Evolutionary conservation across 257 asterid species (phyloP).

Genomic region (Fraxinus cuspidata): DNA sequence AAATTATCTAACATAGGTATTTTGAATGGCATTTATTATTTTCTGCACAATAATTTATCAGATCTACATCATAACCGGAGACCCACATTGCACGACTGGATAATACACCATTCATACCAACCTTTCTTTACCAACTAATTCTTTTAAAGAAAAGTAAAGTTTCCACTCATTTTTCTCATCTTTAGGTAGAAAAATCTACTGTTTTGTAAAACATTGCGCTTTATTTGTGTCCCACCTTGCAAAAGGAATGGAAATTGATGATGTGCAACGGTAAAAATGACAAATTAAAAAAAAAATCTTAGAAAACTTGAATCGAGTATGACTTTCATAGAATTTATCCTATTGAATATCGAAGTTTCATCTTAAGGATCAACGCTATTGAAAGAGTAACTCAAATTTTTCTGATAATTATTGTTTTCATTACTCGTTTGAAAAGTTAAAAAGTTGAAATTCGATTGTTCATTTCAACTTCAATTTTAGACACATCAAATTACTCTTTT

Average conservation of each 20-base stretch:
- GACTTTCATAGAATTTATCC: too few species aligned
- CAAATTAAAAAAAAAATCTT: too few species aligned
- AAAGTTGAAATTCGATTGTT: too few species aligned
- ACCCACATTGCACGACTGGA: conserved; percentile 1
- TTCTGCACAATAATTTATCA: not conserved
- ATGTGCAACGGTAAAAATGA: not conserved
- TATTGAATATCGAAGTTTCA: too few species aligned
- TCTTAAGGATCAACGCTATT: too few species aligned
- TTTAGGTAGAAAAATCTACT: not conserved
- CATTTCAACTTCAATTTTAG: too few species aligned
- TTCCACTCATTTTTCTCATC: conserved; percentile 2
- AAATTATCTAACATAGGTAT: not conserved
- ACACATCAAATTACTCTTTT: too few species aligned
- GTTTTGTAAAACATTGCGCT: not conserved
- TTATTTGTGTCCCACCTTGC: not conserved
- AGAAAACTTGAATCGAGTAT: not conserved
- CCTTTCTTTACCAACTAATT: not conserved
- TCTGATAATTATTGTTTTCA: too few species aligned
- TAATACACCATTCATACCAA: not conserved
- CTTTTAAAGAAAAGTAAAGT: not conserved
- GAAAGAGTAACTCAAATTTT: too few species aligned
- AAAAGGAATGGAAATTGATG: not conserved
- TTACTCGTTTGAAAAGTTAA: too few species aligned
- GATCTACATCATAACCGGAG: not conserved
- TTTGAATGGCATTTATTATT: not conserved